Percentiles rank a stretch among this genome's conserved stretches.
These are phyloP conservation scores for Globisporangium uncinulatum DNA, from an alignment of 352 stramenopile genomes.

Conservation along the genomic window DNA sequence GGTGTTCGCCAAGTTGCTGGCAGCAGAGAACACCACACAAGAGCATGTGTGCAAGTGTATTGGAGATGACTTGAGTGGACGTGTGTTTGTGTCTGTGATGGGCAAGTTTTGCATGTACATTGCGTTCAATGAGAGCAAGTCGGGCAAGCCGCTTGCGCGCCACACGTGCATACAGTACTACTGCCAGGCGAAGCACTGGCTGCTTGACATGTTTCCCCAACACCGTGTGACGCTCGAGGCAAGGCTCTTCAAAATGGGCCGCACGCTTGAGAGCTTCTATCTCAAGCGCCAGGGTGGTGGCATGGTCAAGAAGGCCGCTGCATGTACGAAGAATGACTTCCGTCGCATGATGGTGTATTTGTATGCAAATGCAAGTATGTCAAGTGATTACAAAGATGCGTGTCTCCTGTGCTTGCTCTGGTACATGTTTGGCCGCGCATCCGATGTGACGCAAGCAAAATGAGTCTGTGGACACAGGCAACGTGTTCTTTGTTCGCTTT, in stretches of 20 bases:
- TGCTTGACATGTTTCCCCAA: background rate
- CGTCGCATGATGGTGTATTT: background rate
- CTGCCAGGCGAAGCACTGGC: background rate
- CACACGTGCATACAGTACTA: slow-evolving; percentile 1
- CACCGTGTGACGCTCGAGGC: background rate
- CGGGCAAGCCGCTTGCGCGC: background rate
- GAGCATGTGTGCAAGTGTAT: too few relatives aligned
- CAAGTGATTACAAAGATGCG: background rate
- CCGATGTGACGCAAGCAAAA: background rate
- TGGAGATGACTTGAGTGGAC: too few relatives aligned
- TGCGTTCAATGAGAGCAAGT: background rate
- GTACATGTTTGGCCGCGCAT: too few relatives aligned
- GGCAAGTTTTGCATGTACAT: too few relatives aligned
- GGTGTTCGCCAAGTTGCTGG: too few relatives aligned
- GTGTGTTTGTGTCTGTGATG: too few relatives aligned
- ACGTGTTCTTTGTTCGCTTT: slow-evolving; percentile 2
- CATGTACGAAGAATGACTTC: background rate
- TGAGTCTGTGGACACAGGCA: background rate
- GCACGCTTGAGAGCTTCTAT: background rate
- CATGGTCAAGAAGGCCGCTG: background rate
- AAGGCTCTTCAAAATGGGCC: background rate
- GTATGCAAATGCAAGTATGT: background rate
- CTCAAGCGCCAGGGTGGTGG: background rate
- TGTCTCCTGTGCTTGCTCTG: background rate
- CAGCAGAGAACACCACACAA: too few relatives aligned